Percentiles rank a stretch among this genome's conserved stretches.
Evolutionary conservation across 306 rosid genomes (phyloP).

Genomic region (Malus domestica): DNA sequence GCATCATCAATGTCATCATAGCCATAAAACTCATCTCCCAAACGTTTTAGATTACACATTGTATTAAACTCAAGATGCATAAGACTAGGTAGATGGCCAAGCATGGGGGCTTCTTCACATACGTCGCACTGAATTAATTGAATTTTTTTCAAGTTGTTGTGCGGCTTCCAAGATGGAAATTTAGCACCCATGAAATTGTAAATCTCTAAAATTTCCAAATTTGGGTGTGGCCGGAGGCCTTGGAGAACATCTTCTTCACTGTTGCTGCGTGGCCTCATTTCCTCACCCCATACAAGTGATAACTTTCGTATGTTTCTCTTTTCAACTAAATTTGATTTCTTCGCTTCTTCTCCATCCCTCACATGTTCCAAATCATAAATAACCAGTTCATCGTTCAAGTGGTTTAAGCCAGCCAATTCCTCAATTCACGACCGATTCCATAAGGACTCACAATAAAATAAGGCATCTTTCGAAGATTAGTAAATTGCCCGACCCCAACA

Average conservation of each 20-base stretch:
- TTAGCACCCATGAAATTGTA: too few relatives aligned
- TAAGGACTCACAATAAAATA: neutral
- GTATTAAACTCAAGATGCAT: neutral
- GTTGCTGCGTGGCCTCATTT: neutral
- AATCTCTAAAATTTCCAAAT: neutral
- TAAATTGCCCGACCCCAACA: neutral
- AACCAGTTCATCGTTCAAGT: neutral
- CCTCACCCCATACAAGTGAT: neutral
- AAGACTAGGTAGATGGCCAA: neutral
- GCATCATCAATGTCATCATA: neutral
- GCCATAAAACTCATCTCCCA: neutral
- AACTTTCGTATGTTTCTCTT: neutral
- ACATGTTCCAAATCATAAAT: neutral
- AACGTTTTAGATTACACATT: neutral
- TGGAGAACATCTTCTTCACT: neutral
- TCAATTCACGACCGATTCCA: neutral
- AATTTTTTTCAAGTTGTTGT: neutral
- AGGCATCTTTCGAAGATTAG: neutral
- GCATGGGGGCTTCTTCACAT: neutral
- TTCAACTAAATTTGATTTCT: neutral
- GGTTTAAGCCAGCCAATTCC: neutral
- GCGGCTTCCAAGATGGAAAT: neutral
- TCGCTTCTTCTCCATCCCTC: neutral
- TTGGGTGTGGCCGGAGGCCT: neutral
- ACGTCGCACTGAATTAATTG: neutral